Base-by-base conservation (phyloP, 345 rosid genomes). In the Brassica nigra region DNA sequence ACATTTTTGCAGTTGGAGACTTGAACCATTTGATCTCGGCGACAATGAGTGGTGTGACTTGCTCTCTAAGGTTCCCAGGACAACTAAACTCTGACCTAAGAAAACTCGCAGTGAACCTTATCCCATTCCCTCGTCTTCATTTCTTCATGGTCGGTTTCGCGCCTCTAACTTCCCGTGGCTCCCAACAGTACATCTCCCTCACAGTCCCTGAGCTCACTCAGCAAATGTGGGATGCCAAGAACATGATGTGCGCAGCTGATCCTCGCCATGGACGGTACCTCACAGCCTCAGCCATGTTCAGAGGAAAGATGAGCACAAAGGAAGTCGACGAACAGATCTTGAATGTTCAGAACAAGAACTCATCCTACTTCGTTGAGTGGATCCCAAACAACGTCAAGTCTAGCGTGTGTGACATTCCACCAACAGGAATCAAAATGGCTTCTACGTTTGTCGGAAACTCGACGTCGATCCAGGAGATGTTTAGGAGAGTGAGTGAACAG, bases 401-500 rank as follows among this genome's bases (percentile, higher is more conserved):
- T 7, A 85, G 88, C 44, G 88, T 85, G 88, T 20, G 88, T 20
- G 88, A 86, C 37, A 83, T 86, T 16, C 88, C 86, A 29, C 86
- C 86, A n/a, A 84, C 68, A 0, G 86, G 86, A 59, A 84, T 85
- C 75, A 83, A 47, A 37, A 83, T 85, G 86, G 82, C 88, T 4
- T 85, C 88, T 0, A 85, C 88, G 0, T 85, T 85, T 54, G 78
- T 85, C 0, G 97, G 97, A 57, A 91, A 91, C 89, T 91, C 97
- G 16, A 91, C 97, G 3, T 91, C 97, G 3, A 93, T 93, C 62
- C 98, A 93, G 81, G 97, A 94, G 85, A 94, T 92, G 98, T 94
- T 94, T 76, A 88, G 98, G 88, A 86, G 98, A 84, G 98, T 94
- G 28, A 94, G 98, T n/a, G 97, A 94, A 76, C 98, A 94, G 78